Percentiles rank a stretch among this genome's conserved stretches.
phyloP scores from a whole-genome alignment of 768 basidiomycete genomes.

The Suillus plorans region DNA sequence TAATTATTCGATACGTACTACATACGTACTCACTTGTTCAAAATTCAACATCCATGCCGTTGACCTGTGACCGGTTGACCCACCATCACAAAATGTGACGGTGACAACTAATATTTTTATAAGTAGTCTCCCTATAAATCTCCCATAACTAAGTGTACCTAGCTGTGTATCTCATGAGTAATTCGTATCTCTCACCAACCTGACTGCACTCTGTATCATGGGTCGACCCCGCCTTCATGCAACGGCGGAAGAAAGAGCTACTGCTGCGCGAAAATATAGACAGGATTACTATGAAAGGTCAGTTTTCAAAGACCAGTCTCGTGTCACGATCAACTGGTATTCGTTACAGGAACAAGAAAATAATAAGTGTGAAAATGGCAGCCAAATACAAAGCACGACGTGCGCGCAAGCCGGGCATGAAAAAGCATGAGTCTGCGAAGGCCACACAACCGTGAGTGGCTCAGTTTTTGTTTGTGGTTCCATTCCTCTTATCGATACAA shows the following conservation, averaged over 20 bases:
- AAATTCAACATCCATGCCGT: no score
- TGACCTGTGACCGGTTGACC: neutral
- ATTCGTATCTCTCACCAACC: neutral
- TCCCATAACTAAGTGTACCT: neutral
- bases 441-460: neutral
- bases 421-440: neutral
- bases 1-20: no score
- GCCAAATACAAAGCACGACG: slow-evolving; percentile 3
- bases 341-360: neutral
- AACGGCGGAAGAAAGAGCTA: neutral
- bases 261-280: slow-evolving; percentile 4
- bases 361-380: slow-evolving; percentile 3
- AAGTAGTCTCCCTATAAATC: neutral
- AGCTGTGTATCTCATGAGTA: neutral
- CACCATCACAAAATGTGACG: neutral
- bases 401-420: neutral
- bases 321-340: neutral
- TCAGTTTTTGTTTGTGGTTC: neutral
- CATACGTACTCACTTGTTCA: no score
- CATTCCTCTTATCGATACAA: neutral
- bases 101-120: neutral
- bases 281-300: slow-evolving; percentile 2
- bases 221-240: slow-evolving; percentile 5
- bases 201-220: neutral
- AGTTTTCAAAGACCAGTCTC: neutral